A percentile compares a stretch with the other conserved stretches of the same genome.
Evolutionary conservation across 139 green algal genomes (phyloP).

Genomic region (Coelastrella sp.): DNA sequence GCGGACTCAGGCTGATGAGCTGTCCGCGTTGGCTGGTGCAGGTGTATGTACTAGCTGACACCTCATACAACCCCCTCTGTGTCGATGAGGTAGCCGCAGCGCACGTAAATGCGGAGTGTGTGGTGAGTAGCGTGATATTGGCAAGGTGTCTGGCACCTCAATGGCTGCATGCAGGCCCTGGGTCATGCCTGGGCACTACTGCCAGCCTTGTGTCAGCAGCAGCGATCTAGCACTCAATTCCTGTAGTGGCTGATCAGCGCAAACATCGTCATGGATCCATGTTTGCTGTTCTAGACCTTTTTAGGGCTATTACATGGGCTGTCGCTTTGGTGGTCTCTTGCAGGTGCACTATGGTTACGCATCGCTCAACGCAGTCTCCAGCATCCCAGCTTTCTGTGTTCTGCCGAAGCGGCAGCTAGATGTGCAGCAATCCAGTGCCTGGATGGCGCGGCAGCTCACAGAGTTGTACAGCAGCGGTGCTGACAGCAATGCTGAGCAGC

Average conservation of each 20-base stretch:
- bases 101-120: conserved; percentile 82
- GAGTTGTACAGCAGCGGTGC: conserved; percentile 25
- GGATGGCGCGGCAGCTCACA: conserved; percentile 16
- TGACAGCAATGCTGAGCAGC: conserved; percentile 25
- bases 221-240: too few relatives aligned
- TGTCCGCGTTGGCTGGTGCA: conserved; percentile 49
- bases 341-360: conserved; percentile 94
- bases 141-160: too few relatives aligned
- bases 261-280: too few relatives aligned
- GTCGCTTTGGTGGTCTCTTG: too few relatives aligned
- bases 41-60: conserved; percentile 87
- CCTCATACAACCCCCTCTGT: conserved; percentile 83
- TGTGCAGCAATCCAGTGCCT: conserved; percentile 19
- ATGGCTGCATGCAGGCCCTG: too few relatives aligned
- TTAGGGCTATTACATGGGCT: too few relatives aligned
- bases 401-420: conserved; percentile 67
- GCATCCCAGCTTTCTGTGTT: conserved; percentile 86
- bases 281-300: too few relatives aligned
- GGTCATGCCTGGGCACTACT: too few relatives aligned
- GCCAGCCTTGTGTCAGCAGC: too few relatives aligned
- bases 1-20: conserved; percentile 8
- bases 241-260: too few relatives aligned
- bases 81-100: conserved; percentile 90
- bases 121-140: too few relatives aligned
- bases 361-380: conserved; percentile 80